These are phyloP conservation scores for Nematodospora valgi DNA, from an alignment of 805 yeast species.

Conservation along the genomic window DNA sequence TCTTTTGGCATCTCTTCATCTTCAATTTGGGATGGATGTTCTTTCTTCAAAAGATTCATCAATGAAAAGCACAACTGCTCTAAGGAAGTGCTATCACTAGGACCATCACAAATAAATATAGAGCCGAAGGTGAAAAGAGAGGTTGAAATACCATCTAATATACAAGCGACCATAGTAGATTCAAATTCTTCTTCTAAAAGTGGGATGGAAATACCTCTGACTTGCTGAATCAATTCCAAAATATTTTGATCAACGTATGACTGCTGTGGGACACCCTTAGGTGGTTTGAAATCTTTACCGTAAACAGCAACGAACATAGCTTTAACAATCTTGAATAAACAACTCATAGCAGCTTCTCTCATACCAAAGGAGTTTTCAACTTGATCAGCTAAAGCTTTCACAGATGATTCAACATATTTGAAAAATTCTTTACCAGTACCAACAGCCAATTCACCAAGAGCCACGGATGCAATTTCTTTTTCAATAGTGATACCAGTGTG, in stretches of 20 bases:
- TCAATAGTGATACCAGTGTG: slow-evolving; percentile 95
- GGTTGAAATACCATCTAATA: slow-evolving; percentile 71
- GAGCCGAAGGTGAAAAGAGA: slow-evolving; percentile 71
- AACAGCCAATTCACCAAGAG: slow-evolving; percentile 80
- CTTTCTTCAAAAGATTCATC: slow-evolving; percentile 70
- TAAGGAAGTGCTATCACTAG: slow-evolving; percentile 46
- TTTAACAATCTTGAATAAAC: slow-evolving; percentile 79
- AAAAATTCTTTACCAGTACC: slow-evolving; percentile 83
- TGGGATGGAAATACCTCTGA: slow-evolving; percentile 62
- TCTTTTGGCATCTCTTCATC: slow-evolving; percentile 58
- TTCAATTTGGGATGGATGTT: slow-evolving; percentile 78
- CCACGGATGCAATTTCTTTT: slow-evolving; percentile 92
- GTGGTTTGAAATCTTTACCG: slow-evolving; percentile 47
- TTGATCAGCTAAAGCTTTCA: slow-evolving; percentile 63
- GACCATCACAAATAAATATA: slow-evolving; percentile 59
- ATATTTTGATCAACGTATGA: slow-evolving; percentile 59
- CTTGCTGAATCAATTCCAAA: slow-evolving; percentile 57
- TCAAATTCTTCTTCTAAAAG: slow-evolving; percentile 79
- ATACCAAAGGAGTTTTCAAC: slow-evolving; percentile 86
- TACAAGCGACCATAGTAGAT: slow-evolving; percentile 71
- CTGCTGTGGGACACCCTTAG: slow-evolving; percentile 61
- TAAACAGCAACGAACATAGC: slow-evolving; percentile 59
- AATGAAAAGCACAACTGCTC: slow-evolving; percentile 70
- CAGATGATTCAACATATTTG: slow-evolving; percentile 68
- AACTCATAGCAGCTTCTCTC: slow-evolving; percentile 78